These are phyloP conservation scores for Monascus purpureus DNA, from an alignment of 495 filamentous ascomycete genomes.

Conservation along the genomic window DNA sequence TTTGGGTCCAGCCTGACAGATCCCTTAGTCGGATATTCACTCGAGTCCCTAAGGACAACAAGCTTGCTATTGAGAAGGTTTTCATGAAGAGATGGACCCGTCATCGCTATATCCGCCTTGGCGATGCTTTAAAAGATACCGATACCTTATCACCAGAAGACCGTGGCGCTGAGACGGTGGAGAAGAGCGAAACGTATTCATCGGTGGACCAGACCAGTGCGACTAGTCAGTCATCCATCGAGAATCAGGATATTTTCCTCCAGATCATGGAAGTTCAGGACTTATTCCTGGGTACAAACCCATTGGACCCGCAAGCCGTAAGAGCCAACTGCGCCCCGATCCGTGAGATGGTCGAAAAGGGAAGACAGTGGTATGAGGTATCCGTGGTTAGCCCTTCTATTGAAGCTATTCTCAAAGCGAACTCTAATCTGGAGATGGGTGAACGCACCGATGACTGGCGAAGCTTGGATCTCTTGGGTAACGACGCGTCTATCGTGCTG, in stretches of 20 bases:
- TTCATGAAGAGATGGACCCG: slow-evolving; percentile 20
- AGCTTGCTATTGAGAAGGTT: slow-evolving; percentile 14
- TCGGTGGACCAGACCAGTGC: not conserved
- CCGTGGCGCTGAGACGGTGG: not conserved
- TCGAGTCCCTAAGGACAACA: slow-evolving; percentile 4
- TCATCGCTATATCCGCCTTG: slow-evolving; percentile 9
- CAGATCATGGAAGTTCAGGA: slow-evolving; percentile 30
- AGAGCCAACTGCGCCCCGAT: slow-evolving; percentile 11
- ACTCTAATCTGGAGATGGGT: slow-evolving; percentile 17
- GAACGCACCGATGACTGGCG: slow-evolving; percentile 17
- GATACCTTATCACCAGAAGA: not conserved
- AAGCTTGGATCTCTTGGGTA: slow-evolving; percentile 12
- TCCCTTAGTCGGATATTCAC: slow-evolving; percentile 11
- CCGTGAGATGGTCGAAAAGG: slow-evolving; percentile 15
- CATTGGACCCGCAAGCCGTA: slow-evolving; percentile 4
- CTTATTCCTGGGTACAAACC: slow-evolving; percentile 9
- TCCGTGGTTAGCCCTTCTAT: slow-evolving; percentile 19
- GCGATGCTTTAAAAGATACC: slow-evolving; percentile 1
- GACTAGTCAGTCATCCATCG: not conserved
- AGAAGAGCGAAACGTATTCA: not conserved
- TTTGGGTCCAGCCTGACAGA: slow-evolving; percentile 18
- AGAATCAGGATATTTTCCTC: slow-evolving; percentile 17
- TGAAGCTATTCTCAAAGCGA: slow-evolving; percentile 14
- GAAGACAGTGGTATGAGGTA: slow-evolving; percentile 32
- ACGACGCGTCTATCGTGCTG: slow-evolving; percentile 4